Conservation (phyloP, 2,329 filamentous ascomycete species). For the Ascochyta fabae region DNA sequence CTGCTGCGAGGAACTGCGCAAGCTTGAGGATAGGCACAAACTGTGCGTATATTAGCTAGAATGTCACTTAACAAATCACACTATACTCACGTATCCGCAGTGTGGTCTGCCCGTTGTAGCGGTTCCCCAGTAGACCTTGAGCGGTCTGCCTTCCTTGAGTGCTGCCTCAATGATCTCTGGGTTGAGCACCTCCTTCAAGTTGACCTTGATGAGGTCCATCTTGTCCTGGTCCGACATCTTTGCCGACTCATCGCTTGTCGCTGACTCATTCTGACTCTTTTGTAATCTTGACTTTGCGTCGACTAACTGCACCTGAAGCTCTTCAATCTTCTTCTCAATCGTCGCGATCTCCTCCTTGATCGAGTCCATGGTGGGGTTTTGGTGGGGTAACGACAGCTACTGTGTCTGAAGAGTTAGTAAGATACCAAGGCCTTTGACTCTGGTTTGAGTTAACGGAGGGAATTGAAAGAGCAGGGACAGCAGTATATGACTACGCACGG, state of each 20-base stretch:
- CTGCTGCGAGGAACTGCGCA: slow-evolving; percentile 83
- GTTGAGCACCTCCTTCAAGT: slow-evolving; percentile 82
- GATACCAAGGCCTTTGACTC: not conserved
- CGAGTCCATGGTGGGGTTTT: slow-evolving; percentile 40
- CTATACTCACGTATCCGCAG: slow-evolving; percentile 70
- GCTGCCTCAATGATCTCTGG: slow-evolving; percentile 79
- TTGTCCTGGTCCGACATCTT: slow-evolving; percentile 63
- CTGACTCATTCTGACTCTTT: slow-evolving; percentile 27
- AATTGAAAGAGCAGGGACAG: not conserved
- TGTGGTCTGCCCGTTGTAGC: slow-evolving; percentile 88
- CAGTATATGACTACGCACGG: slow-evolving; percentile 7
- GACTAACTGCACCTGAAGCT: slow-evolving; percentile 38
- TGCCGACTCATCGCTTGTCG: slow-evolving; percentile 29
- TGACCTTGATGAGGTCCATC: slow-evolving; percentile 77
- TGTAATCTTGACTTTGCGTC: slow-evolving; percentile 40
- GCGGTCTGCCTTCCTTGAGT: slow-evolving; percentile 69
- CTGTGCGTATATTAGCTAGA: slow-evolving; percentile 22
- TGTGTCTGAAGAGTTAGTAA: slow-evolving; percentile 11
- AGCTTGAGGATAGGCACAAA: slow-evolving; percentile 89
- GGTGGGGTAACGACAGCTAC: slow-evolving; percentile 21
- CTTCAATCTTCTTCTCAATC: slow-evolving; percentile 43
- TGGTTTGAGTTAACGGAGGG: not conserved
- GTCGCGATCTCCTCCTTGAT: slow-evolving; percentile 41
- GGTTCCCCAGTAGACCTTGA: slow-evolving; percentile 88
- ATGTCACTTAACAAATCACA: not conserved